A percentile compares a stretch with the other conserved stretches of the same genome.
Evolutionary conservation across 306 rosid species (phyloP).

Genomic region (Casuarina equisetifolia): DNA sequence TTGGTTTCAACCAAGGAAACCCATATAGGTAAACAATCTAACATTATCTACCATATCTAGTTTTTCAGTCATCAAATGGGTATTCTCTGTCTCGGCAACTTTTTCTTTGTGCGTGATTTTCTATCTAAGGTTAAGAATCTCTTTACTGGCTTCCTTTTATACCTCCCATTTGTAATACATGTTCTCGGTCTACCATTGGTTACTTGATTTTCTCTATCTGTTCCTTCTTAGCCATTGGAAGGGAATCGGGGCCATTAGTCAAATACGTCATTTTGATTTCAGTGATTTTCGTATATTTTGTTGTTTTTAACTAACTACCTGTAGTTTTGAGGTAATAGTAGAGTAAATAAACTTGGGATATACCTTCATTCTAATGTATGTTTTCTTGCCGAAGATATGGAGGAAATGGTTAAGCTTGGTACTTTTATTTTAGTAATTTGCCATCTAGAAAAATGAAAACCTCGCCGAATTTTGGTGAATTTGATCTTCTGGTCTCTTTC

Average conservation of each 20-base stretch:
- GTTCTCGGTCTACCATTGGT: conserved; percentile 11
- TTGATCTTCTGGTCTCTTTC: not conserved
- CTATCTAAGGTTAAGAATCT: conserved; percentile 11
- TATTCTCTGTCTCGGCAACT: conserved; percentile 20
- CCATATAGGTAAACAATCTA: conserved; percentile 63
- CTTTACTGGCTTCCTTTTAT: conserved; percentile 26
- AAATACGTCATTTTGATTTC: not conserved
- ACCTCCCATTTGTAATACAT: conserved; percentile 6
- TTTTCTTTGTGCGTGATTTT: conserved; percentile 19
- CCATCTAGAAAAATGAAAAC: no score
- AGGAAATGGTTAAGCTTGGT: not conserved
- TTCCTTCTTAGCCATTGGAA: conserved; percentile 18
- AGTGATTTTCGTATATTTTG: not conserved
- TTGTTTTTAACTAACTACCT: not conserved
- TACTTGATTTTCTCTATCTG: conserved; percentile 10
- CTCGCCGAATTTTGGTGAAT: not conserved
- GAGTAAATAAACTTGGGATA: no score
- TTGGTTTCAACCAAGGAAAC: conserved; percentile 86
- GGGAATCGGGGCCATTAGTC: conserved; percentile 2
- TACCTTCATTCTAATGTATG: not conserved
- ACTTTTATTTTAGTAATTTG: not conserved
- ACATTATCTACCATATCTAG: conserved; percentile 24
- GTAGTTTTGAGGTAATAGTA: not conserved
- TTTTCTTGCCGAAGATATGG: conserved; percentile 6
- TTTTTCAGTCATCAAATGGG: conserved; percentile 21